Conservation (phyloP, 2,329 filamentous ascomycete species). For the Aspergillus fijiensis region DNA sequence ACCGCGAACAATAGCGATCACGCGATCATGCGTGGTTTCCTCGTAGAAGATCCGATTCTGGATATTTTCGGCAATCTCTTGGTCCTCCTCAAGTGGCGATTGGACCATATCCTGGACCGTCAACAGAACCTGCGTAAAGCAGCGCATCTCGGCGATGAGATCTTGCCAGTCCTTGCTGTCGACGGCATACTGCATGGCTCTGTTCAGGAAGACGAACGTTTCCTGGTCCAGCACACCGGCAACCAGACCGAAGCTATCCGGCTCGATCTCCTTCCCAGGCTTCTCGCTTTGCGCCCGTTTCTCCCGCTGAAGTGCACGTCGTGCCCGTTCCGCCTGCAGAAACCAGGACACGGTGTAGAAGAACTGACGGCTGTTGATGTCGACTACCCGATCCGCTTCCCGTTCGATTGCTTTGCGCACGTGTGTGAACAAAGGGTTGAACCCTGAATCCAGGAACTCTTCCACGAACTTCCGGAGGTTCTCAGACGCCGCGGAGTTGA, state of each 20-base stretch:
- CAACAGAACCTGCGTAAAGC: slow-evolving; percentile 89
- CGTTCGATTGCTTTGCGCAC: slow-evolving; percentile 86
- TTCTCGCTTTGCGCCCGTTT: slow-evolving; percentile 51
- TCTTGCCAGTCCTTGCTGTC: slow-evolving; percentile 87
- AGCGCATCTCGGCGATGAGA: slow-evolving; percentile 83
- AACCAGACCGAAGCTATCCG: slow-evolving; percentile 79
- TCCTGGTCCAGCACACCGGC: slow-evolving; percentile 91
- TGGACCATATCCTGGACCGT: slow-evolving; percentile 91
- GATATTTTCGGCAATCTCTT: slow-evolving; percentile 97
- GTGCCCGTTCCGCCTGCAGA: slow-evolving; percentile 75
- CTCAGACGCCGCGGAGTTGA: slow-evolving; percentile 72
- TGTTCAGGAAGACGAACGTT: slow-evolving; percentile 85
- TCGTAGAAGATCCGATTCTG: slow-evolving; percentile 98
- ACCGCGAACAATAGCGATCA: slow-evolving; percentile 75
- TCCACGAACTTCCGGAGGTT: slow-evolving; percentile 80
- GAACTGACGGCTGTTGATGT: slow-evolving; percentile 77
- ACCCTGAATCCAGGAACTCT: slow-evolving; percentile 91
- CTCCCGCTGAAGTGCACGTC: slow-evolving; percentile 61
- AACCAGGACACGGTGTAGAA: slow-evolving; percentile 96
- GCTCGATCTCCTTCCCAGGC: slow-evolving; percentile 56
- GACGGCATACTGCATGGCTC: slow-evolving; percentile 73
- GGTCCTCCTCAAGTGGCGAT: slow-evolving; percentile 83
- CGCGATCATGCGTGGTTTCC: slow-evolving; percentile 84
- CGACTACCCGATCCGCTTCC: slow-evolving; percentile 77
- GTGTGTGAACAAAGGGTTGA: slow-evolving; percentile 86